Evolutionary conservation across 1,284 basidiomycete genomes (phyloP), one percentile per base, ranked within the genome.

Genomic region (Cryptococcus depauperatus): DNA sequence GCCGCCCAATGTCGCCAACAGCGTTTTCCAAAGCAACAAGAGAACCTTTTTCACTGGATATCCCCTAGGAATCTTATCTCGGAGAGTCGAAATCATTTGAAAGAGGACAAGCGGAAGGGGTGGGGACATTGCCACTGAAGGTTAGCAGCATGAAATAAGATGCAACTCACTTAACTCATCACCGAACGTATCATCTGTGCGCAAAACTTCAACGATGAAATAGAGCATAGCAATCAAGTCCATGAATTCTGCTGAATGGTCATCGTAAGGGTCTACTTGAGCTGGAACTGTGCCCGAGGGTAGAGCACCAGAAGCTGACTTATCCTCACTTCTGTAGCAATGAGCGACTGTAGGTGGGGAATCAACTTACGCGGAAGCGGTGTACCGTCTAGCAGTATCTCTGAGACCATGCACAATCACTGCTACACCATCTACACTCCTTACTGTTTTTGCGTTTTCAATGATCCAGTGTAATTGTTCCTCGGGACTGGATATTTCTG

Each of bases 31-130:
- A 1, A 96, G 74, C 1, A 98, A 79, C n/a, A 98, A 78, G 14
- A 98, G 78, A 3, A 98, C 88, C 78, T 95, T 95, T 73, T 95
- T 96, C 55, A 93, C 85, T 0, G 92, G 91, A 68, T 95, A 96
- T 2, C 90, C 90, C 63, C 88, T 92, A 4, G 90, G 85, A 59
- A 85, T 87, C 73, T 90, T 91, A 64, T 99, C 95, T 53, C 90
- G 83, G 41, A 98, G 73, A 26, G 83, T 82, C 16, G 91, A 84
- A 8, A 98, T 83, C 43, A 92, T 77, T 45, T 84, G 84, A 72
- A 96, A 87, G 16, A 98, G 76, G 66, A 91, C 92, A 14, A 95
- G 82, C 2, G 93, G 92, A 18, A 98, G 73, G 7, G 93, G 90
- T 3, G 93, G 92, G 43, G 95, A 88, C 69, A 96, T 77, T 56